Evolutionary conservation across 306 rosid species (phyloP).

Genomic region (Notholithocarpus densiflorus): DNA sequence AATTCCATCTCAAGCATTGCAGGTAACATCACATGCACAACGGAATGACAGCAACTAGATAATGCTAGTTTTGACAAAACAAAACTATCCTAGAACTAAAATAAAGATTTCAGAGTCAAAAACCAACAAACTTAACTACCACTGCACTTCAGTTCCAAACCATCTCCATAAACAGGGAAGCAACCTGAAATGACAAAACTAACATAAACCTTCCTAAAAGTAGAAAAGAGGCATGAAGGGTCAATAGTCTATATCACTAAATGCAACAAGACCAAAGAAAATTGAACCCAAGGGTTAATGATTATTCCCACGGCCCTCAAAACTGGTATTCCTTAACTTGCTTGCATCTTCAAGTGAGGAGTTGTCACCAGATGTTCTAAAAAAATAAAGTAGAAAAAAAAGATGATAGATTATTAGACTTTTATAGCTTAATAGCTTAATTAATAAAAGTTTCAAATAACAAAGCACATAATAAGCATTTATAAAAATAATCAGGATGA

Average conservation of each 20-base stretch:
- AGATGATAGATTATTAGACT: neutral
- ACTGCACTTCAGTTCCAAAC: slow-evolving; percentile 68
- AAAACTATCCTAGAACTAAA: slow-evolving; percentile 44
- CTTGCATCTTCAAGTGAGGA: slow-evolving; percentile 62
- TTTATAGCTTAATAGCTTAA: neutral
- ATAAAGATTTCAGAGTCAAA: slow-evolving; percentile 47
- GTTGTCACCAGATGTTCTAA: slow-evolving; percentile 58
- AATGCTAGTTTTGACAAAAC: slow-evolving; percentile 34
- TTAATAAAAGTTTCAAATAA: neutral
- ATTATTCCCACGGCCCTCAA: slow-evolving; percentile 65
- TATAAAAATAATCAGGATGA: slow-evolving; percentile 3
- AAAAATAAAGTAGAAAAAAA: slow-evolving; percentile 3
- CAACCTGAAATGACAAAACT: slow-evolving; percentile 78
- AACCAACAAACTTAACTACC: slow-evolving; percentile 98
- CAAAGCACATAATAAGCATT: slow-evolving; percentile 9
- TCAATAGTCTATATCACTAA: slow-evolving; percentile 41
- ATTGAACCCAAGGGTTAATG: slow-evolving; percentile 38
- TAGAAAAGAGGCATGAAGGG: slow-evolving; percentile 37
- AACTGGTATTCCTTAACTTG: slow-evolving; percentile 42
- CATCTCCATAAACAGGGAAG: slow-evolving; percentile 69
- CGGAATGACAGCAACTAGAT: slow-evolving; percentile 29
- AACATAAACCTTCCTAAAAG: slow-evolving; percentile 44
- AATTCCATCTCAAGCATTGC: slow-evolving; percentile 30
- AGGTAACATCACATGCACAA: slow-evolving; percentile 41
- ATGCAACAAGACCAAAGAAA: slow-evolving; percentile 51